Base-by-base conservation (phyloP, 2,329 filamentous ascomycete species). In the Mollisiaceae sp. region DNA sequence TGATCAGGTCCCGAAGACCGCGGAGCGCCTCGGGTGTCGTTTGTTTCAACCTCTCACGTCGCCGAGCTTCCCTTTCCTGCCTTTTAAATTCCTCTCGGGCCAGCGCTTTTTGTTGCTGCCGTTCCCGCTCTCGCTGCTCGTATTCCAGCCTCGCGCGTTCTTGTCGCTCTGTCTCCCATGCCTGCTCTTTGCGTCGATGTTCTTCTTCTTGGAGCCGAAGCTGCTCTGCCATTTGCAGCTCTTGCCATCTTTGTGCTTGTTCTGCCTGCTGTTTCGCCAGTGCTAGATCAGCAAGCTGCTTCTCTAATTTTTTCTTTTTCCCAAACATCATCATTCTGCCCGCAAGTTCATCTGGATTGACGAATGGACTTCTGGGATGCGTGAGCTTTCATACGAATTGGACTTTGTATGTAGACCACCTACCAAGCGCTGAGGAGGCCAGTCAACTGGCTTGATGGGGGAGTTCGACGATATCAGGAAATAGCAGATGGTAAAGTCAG, bases 21-120 rank as follows among this genome's bases (percentile, higher is more conserved):
- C 60, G 50, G 14, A 62, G 24, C 22, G 60, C 32, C 38, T 62
- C 60, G 22, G 60, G 52, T 27, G 60, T 62, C 36, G 60, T 56
- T 52, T 41, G 36, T 20, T 57, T 41, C 8, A 60, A 20, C n/a
- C 59, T 18, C 50, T 56, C 52, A n/a, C 38, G 50, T 43, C 27
- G 18, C 8, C 50, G 36, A 32, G 43, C 59, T n/a, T 38, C 20
- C 52, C 59, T 18, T 18, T 56, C 60, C 38, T 47, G 32, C 27
- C 32, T 43, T 18, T 62, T 24, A 38, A 20, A n/a, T 8, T 32
- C 35, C 14, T 58, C 55, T 41, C 32, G n/a, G n/a, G 39, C 55
- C 11, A 6, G 8, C 8, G 47, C 47, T 32, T 52, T 52, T 24
- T 58, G 32, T 24, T 39, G 4, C 36, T 38, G 55, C 8, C 39